These are phyloP conservation scores for Eutrema yunnanense DNA, from an alignment of 345 rosid genomes.

Conservation along the genomic window DNA sequence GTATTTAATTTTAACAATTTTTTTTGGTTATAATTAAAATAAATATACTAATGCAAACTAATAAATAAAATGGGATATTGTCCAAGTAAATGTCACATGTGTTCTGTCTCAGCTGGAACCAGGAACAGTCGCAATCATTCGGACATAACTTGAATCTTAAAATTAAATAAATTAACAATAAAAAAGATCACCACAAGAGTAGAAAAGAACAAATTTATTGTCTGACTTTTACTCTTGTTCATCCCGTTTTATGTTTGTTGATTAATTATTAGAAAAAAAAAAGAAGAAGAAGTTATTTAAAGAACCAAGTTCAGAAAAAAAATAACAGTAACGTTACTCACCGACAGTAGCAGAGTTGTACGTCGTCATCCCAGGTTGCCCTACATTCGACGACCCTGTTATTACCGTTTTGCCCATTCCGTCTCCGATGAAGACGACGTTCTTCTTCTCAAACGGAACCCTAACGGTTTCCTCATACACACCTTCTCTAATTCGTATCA, in stretches of 20 bases:
- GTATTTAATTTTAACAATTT: too few species aligned
- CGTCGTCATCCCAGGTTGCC: slow-evolving; percentile 55
- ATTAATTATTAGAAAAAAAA: neutral
- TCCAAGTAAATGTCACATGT: slow-evolving; percentile 8
- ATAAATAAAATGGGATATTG: neutral
- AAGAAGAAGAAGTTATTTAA: neutral
- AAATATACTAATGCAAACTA: too few species aligned
- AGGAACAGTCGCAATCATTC: neutral
- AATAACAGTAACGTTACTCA: slow-evolving; percentile 24
- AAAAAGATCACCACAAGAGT: neutral
- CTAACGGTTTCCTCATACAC: slow-evolving; percentile 75
- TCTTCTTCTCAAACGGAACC: slow-evolving; percentile 71
- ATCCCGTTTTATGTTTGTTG: neutral
- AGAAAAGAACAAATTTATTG: neutral
- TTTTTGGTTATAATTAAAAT: too few species aligned
- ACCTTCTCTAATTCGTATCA: slow-evolving; percentile 60
- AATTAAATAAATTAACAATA: neutral
- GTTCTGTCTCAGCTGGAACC: slow-evolving; percentile 9
- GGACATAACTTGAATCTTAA: neutral
- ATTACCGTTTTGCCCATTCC: slow-evolving; percentile 87
- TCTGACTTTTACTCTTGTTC: slow-evolving; percentile 1
- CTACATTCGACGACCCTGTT: slow-evolving; percentile 50
- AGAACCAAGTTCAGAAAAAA: neutral
- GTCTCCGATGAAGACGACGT: slow-evolving; percentile 75
- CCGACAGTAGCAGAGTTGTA: slow-evolving; percentile 80